These are phyloP conservation scores for Penicillium occitanis DNA, from an alignment of 2,329 filamentous ascomycete species.

Conservation along the genomic window DNA sequence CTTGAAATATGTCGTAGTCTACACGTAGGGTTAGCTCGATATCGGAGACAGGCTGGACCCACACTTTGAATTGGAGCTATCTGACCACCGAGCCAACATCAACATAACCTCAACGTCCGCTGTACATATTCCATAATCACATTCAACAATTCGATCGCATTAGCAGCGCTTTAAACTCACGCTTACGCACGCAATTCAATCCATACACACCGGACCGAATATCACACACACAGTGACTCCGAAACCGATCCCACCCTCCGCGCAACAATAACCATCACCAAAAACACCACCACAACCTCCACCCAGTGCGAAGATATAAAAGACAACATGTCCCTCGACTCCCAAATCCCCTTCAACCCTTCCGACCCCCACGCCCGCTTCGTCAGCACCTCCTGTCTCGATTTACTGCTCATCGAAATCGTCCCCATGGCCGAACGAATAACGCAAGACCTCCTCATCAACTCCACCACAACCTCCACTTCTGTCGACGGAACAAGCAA, in stretches of 20 bases:
- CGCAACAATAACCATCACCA: background rate
- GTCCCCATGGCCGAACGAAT: slow-evolving; percentile 91
- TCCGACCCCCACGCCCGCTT: slow-evolving; percentile 73
- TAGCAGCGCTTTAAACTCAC: background rate
- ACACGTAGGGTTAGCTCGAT: background rate
- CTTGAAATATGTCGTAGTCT: background rate
- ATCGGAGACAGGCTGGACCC: background rate
- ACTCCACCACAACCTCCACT: background rate
- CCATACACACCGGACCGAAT: background rate
- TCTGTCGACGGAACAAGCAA: background rate
- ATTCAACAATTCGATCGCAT: background rate
- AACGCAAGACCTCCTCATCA: slow-evolving; percentile 61
- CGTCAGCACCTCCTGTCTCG: slow-evolving; percentile 80
- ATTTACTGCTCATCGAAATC: slow-evolving; percentile 93
- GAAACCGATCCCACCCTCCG: background rate
- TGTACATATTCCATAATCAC: background rate
- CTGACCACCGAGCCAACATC: background rate
- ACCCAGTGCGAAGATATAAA: no score
- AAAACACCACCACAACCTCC: background rate
- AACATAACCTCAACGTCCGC: background rate
- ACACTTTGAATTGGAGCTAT: background rate
- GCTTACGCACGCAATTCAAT: background rate
- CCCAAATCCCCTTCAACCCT: slow-evolving; percentile 62
- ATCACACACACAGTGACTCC: background rate
- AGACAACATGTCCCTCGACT: slow-evolving; percentile 20